A percentile compares a stretch with the other conserved stretches of the same genome.
These are phyloP conservation scores for Heritiera littoralis DNA, from an alignment of 345 rosid genomes.

Conservation along the genomic window DNA sequence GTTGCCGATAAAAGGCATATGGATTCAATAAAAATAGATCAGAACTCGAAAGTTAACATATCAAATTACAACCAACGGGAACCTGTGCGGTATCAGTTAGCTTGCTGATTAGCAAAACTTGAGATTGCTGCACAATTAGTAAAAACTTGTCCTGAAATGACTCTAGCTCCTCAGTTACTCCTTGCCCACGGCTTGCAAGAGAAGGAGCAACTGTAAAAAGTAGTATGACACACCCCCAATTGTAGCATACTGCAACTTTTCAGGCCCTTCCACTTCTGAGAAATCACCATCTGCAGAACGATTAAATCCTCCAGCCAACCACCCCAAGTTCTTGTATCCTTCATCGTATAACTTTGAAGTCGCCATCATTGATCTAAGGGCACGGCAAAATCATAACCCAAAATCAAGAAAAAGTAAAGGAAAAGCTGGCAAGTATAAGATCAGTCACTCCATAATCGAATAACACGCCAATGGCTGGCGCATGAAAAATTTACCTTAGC, in stretches of 20 bases:
- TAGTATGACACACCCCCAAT: conserved; percentile 15
- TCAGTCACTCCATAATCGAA: background rate
- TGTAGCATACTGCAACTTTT: conserved; percentile 51
- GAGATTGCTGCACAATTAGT: background rate
- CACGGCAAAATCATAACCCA: background rate
- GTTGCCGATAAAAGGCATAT: background rate
- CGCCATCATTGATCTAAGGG: conserved; percentile 63
- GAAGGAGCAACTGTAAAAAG: conserved; percentile 11
- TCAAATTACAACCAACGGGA: background rate
- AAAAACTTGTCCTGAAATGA: conserved; percentile 22
- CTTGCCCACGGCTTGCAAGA: conserved; percentile 2
- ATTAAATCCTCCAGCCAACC: conserved; percentile 86
- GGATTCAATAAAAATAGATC: background rate
- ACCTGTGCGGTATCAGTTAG: background rate
- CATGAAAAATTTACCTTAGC: conserved; percentile 51
- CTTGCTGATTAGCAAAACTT: background rate
- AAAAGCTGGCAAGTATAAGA: background rate
- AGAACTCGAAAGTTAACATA: background rate
- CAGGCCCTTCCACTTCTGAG: conserved; percentile 8
- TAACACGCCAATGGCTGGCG: background rate
- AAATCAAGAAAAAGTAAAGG: background rate
- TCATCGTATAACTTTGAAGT: conserved; percentile 51
- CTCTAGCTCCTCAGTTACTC: conserved; percentile 27
- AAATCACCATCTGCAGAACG: conserved; percentile 57
- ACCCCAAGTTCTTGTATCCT: conserved; percentile 73